Percentiles rank a stretch among this genome's conserved stretches.
phyloP scores from a whole-genome alignment of 345 rosid genomes.

The Bruguiera sexangula region DNA sequence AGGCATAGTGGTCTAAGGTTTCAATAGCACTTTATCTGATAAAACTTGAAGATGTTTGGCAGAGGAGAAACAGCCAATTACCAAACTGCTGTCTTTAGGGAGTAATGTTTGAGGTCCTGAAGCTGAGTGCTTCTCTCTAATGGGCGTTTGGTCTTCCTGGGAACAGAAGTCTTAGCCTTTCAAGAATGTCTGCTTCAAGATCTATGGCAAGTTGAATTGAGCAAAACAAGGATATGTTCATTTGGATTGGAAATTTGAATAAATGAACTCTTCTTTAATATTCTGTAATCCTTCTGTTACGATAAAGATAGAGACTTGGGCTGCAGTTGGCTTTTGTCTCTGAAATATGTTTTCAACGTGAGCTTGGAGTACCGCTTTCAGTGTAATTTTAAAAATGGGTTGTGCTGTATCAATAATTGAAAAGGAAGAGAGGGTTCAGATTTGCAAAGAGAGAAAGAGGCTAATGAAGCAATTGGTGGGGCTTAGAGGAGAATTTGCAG shows the following conservation, averaged over 20 bases:
- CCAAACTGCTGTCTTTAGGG: too few species aligned
- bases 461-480: conserved; percentile 66
- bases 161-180: too few species aligned
- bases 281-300: conserved; percentile 1
- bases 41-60: not conserved
- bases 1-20: not conserved
- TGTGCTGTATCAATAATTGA: conserved; percentile 80
- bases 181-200: not conserved
- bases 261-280: not conserved
- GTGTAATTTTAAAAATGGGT: conserved; percentile 50
- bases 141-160: too few species aligned
- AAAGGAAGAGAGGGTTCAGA: conserved; percentile 65
- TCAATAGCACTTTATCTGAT: not conserved
- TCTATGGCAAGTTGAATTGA: not conserved
- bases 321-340: not conserved
- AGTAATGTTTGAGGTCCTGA: too few species aligned
- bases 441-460: conserved; percentile 80
- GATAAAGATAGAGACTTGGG: not conserved
- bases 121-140: too few species aligned
- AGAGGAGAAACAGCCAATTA: too few species aligned
- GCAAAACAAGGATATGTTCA: not conserved
- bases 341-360: not conserved
- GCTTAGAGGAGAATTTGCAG: conserved; percentile 73
- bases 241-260: not conserved
- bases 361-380: not conserved